Conservation (phyloP, 495 filamentous ascomycete species). For the Aspergillus mulundensis region DNA sequence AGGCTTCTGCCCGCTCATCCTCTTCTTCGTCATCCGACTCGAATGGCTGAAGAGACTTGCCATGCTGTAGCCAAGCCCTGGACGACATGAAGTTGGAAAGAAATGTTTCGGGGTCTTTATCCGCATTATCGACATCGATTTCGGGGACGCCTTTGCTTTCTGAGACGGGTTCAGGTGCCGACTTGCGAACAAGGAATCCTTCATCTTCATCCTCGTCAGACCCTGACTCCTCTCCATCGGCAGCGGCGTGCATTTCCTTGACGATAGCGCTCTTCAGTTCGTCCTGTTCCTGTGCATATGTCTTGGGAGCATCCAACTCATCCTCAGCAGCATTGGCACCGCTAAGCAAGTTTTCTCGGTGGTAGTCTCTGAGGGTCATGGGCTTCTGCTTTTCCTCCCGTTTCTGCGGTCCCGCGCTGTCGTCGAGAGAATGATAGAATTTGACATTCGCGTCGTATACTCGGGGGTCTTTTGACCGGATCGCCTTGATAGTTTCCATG, state of each 20-base stretch:
- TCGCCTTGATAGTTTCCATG: slow-evolving; percentile 75
- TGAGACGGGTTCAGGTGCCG: slow-evolving; percentile 27
- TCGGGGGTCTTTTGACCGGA: slow-evolving; percentile 81
- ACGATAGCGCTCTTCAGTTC: slow-evolving; percentile 72
- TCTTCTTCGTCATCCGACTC: slow-evolving; percentile 91
- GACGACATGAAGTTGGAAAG: slow-evolving; percentile 85
- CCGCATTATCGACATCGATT: slow-evolving; percentile 68
- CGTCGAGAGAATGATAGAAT: slow-evolving; percentile 69
- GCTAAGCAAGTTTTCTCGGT: slow-evolving; percentile 75
- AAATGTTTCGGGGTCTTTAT: slow-evolving; percentile 86
- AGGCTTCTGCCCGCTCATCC: slow-evolving; percentile 73
- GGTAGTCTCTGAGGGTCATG: slow-evolving; percentile 85
- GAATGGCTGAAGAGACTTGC: slow-evolving; percentile 61
- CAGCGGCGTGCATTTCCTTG: slow-evolving; percentile 70
- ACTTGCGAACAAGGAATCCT: slow-evolving; percentile 64
- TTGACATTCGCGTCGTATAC: slow-evolving; percentile 75
- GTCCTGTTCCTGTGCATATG: slow-evolving; percentile 83
- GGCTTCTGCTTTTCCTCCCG: slow-evolving; percentile 69
- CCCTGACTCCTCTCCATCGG: slow-evolving; percentile 29
- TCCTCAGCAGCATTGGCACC: slow-evolving; percentile 55
- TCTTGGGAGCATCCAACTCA: slow-evolving; percentile 45
- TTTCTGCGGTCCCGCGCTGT: slow-evolving; percentile 24
- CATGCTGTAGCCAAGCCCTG: slow-evolving; percentile 78
- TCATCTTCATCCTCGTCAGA: slow-evolving; percentile 61
- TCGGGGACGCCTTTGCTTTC: slow-evolving; percentile 47